Conservation (phyloP, 1,139 yeast species). For the Pichia sp. region DNA sequence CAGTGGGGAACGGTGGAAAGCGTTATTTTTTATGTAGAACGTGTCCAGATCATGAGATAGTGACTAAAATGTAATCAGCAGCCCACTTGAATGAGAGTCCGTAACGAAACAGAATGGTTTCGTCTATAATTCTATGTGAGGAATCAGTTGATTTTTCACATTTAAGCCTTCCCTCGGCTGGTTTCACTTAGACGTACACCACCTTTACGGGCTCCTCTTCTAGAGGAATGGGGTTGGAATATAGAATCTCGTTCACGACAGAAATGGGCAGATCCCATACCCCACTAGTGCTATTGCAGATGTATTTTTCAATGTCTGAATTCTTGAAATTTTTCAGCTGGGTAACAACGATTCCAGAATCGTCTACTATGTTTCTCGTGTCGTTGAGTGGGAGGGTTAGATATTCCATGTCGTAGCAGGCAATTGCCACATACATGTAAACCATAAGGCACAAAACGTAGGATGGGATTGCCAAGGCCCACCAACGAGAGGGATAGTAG, state of each 20-base stretch:
- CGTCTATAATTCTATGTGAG: no score
- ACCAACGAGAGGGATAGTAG: conserved; percentile 81
- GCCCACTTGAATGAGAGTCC: no score
- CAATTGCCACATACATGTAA: conserved; percentile 61
- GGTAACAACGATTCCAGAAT: conserved; percentile 45
- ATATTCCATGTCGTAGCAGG: conserved; percentile 65
- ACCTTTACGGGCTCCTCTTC: not conserved
- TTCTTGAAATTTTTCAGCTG: conserved; percentile 19
- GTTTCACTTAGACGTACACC: not conserved
- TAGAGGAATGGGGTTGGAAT: conserved; percentile 18
- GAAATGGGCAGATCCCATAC: conserved; percentile 77
- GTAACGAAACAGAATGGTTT: no score
- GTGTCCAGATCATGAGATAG: no score
- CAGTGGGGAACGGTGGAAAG: no score
- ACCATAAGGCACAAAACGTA: conserved; percentile 62
- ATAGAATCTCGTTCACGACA: conserved; percentile 62
- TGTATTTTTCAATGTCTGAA: conserved; percentile 26
- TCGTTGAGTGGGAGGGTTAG: conserved; percentile 54
- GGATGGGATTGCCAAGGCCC: conserved; percentile 75
- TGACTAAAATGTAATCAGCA: no score
- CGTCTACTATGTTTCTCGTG: conserved; percentile 60
- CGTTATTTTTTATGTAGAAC: no score
- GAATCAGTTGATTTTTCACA: no score
- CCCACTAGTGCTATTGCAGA: conserved; percentile 59
- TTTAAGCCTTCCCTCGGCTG: no score